Base-by-base conservation (phyloP, 257 asterid genomes). In the Plantago ovata region DNA sequence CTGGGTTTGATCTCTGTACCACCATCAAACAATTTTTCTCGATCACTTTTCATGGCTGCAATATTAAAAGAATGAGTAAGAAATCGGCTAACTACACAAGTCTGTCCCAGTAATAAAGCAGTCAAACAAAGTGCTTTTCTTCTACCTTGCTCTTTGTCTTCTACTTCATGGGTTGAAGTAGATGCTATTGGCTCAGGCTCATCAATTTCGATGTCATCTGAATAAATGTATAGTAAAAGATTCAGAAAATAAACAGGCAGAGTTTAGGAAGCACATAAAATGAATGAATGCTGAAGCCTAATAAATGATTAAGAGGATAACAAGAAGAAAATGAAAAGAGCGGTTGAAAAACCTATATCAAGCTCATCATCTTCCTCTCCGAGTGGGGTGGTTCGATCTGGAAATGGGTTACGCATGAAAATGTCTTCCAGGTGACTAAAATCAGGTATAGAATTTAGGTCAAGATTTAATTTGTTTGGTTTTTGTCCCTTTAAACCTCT, bases 171-270 rank as follows among this genome's bases (percentile, higher is more conserved):
- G 59, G 79, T 61, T 56, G 84, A 75, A 55, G 81, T 55, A 59
- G 94, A 60, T 60, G 70, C 68, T 59, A 49, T 36, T 56, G 83
- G 82, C 58, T 61, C 60, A 62, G 84, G 81, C 60, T 86, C 95
- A 61, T 89, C 97, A 70, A 86, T 89, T 74, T 78, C 93, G 38
- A 89, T 86, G 77, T 89, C 95, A 69, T 86, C 95, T 84, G 85
- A 50, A 69, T 16, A 19, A 47, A 60, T 38, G 47, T 52, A 38
- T 58, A 47, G 48, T 21, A 48, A 69, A 60, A 71, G 76, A 28
- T 61, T 66, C 68, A 49, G 15, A 52, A 66, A 48, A 53, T 40
- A 55, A 66, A 66, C 47, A 49, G 51, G 47, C 36, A 28, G 4
- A 3, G 36, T 28, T n/a, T n/a, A 28, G 36, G 36, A 28, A 28